A percentile compares a stretch with the other conserved stretches of the same genome.
Evolutionary conservation across 768 basidiomycete genomes (phyloP).

Genomic region (Phylloporus sp.): DNA sequence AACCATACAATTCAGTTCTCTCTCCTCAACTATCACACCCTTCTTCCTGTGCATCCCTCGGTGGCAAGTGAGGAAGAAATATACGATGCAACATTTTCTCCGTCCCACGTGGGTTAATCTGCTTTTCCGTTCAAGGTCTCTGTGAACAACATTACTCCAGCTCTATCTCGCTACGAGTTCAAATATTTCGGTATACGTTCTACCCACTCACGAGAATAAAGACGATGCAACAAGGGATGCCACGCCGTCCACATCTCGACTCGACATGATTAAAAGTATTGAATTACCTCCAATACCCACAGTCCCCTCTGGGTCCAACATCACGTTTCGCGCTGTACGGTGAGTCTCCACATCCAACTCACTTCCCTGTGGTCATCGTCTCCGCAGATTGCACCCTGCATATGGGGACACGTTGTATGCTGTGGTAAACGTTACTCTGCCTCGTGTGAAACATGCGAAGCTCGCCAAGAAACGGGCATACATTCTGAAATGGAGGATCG

Average conservation of each 20-base stretch:
- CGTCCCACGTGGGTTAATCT: constrained; percentile 46
- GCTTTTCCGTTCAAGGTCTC: neutral
- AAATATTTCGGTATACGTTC: constrained; percentile 58
- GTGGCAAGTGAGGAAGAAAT: constrained; percentile 73
- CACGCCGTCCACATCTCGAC: constrained; percentile 30
- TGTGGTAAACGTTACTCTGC: constrained; percentile 63
- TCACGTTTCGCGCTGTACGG: constrained; percentile 65
- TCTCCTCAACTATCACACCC: constrained; percentile 60
- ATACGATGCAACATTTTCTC: constrained; percentile 80
- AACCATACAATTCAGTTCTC: constrained; percentile 43
- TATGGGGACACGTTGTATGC: constrained; percentile 58
- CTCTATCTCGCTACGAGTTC: constrained; percentile 63
- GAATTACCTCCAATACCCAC: constrained; percentile 51
- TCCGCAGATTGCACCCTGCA: constrained; percentile 52
- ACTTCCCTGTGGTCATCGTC: constrained; percentile 7
- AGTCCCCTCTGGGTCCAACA: constrained; percentile 37
- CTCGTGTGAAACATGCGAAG: constrained; percentile 55
- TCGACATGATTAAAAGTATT: constrained; percentile 48
- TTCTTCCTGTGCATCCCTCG: constrained; percentile 45
- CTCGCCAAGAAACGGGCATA: constrained; percentile 55
- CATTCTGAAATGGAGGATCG: constrained; percentile 69
- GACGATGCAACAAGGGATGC: neutral
- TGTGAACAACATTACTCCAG: constrained; percentile 33
- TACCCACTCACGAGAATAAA: constrained; percentile 35
- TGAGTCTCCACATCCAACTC: constrained; percentile 18